Base-by-base conservation (phyloP, 2,329 filamentous ascomycete species). In the Lecanoromycetidae sp. region DNA sequence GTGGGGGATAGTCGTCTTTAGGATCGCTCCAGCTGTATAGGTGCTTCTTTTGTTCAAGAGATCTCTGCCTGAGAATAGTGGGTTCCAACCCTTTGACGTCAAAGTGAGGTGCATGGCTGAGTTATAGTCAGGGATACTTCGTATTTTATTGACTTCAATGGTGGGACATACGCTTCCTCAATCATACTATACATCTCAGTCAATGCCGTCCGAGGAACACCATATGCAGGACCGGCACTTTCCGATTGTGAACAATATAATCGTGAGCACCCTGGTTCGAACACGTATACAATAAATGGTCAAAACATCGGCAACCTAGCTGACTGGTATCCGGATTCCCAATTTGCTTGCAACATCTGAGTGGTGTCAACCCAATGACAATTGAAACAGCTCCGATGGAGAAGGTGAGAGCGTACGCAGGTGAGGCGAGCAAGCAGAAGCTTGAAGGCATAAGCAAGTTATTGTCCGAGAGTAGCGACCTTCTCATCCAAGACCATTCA, bases 291-390 rank as follows among this genome's bases (percentile, higher is more conserved):
- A 41, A 54, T 56, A 29, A 50, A 53, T 1, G 63, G 63, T 15
- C 52, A 57, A 12, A 55, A 55, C 15, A 45, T 55, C 35, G 53
- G 59, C 13, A 55, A 59, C 37, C 51, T 54, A 17, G 17, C 60
- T 8, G 65, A 70, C 49, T 71, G 67, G 67, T 70, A 58, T 54
- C 60, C 60, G 13, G 68, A 71, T 48, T 59, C 63, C 3, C 59
- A 66, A 17, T 71, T 71, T 38, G 68, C 67, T 2, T 62, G 34
- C 68, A 71, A 56, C 62, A 62, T 9, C 64, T 71, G 41, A 69
- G 63, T 0, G 68, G 68, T 3, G 61, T 61, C 29, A 70, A 71
- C 53, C 68, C 68, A 1, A 64, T 63, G 1, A 70, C 67, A 6
- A 67, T 71, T 55, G 67, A 69, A 51, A 71, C 66, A 19, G 62